phyloP scores from a whole-genome alignment of 257 asterid species.

The Solanum peruvianum region DNA sequence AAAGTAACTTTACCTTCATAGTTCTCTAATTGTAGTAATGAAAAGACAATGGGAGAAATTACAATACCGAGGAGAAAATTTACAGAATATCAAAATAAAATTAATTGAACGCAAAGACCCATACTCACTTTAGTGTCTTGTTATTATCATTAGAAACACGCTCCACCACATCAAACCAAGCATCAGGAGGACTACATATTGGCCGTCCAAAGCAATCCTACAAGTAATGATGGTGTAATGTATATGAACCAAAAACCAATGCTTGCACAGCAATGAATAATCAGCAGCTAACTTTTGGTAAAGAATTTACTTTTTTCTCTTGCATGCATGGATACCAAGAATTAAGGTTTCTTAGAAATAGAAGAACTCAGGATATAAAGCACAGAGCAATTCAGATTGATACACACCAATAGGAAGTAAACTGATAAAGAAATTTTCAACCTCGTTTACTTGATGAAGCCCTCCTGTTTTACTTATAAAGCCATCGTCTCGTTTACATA shows the following conservation, averaged over 20 bases:
- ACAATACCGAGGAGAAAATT: background rate
- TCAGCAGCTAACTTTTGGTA: background rate
- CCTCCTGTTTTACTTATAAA: background rate
- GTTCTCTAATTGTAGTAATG: background rate
- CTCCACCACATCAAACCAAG: constrained; percentile 99
- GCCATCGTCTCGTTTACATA: background rate
- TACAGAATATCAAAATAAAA: background rate
- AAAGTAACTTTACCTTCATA: background rate
- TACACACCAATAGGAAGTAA: background rate
- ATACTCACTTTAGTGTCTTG: constrained; percentile 74
- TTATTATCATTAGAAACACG: constrained; percentile 85
- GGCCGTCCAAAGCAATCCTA: constrained; percentile 99
- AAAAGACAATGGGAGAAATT: background rate
- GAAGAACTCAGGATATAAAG: background rate
- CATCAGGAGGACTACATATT: constrained; percentile 96
- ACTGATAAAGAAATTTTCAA: background rate
- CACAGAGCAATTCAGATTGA: background rate
- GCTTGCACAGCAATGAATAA: background rate
- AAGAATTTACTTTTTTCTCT: background rate
- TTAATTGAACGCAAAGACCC: background rate
- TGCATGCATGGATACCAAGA: background rate
- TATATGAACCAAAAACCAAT: background rate
- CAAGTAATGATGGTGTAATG: background rate
- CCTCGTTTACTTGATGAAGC: background rate
- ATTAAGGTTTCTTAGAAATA: background rate